phyloP scores from a whole-genome alignment of 192 early-diverging fungal genomes.

The Linnemannia elongata region DNA sequence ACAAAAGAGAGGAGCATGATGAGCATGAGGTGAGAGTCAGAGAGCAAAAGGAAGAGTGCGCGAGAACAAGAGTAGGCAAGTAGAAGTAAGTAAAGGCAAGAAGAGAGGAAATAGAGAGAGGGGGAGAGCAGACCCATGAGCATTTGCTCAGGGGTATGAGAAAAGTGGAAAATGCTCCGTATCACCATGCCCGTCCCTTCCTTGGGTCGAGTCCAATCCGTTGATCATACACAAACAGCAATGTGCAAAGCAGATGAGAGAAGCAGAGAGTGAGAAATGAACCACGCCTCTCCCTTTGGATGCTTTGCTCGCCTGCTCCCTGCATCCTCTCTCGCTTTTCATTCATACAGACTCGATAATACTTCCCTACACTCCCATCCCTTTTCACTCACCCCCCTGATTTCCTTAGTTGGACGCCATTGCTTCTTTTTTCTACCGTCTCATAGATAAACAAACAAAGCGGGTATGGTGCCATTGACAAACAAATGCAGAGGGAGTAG shows the following conservation, averaged over 20 bases:
- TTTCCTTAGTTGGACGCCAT: neutral
- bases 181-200: neutral
- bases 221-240: neutral
- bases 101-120: neutral
- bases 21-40: neutral
- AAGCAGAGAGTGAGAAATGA: neutral
- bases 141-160: neutral
- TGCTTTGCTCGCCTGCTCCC: neutral
- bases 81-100: neutral
- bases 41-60: too few species aligned
- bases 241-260: neutral
- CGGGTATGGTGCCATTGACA: neutral
- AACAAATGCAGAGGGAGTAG: neutral
- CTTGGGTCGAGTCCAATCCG: neutral
- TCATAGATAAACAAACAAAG: conserved; percentile 6
- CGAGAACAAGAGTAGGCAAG: neutral
- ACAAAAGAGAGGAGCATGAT: conserved; percentile 12
- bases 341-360: neutral
- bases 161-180: neutral
- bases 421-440: conserved; percentile 2
- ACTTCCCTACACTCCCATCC: neutral
- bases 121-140: neutral
- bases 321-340: neutral
- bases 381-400: neutral
- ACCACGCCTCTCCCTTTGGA: neutral